Evolutionary conservation across 2,329 filamentous ascomycete species (phyloP).

Genomic region (Aureobasidium sp.): DNA sequence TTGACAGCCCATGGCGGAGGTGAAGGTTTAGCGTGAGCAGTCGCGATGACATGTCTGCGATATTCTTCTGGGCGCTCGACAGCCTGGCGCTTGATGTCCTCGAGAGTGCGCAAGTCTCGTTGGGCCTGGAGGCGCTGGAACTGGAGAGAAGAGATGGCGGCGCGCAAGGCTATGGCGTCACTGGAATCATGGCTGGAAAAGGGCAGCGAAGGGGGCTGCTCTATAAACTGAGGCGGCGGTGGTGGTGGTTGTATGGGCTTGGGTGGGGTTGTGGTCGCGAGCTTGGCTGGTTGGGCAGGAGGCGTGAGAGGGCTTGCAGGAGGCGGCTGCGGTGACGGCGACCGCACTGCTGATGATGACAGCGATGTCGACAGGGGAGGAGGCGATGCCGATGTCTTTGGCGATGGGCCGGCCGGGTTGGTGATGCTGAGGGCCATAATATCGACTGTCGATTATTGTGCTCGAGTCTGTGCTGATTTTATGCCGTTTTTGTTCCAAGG

Average conservation of each 20-base stretch:
- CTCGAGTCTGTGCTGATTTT: slow-evolving; percentile 15
- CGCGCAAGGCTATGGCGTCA: slow-evolving; percentile 79
- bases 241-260: slow-evolving; percentile 1
- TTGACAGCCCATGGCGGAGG: slow-evolving; percentile 25
- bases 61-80: slow-evolving; percentile 66
- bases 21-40: background rate
- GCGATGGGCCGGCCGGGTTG: slow-evolving; percentile 20
- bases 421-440: slow-evolving; percentile 24
- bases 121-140: slow-evolving; percentile 73
- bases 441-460: slow-evolving; percentile 6
- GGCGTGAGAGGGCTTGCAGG: slow-evolving; percentile 19
- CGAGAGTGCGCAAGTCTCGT: slow-evolving; percentile 65
- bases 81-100: slow-evolving; percentile 63
- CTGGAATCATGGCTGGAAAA: slow-evolving; percentile 56
- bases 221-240: slow-evolving; percentile 32
- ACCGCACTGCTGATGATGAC: slow-evolving; percentile 1
- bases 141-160: slow-evolving; percentile 79
- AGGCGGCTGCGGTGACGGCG: slow-evolving; percentile 17
- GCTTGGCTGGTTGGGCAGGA: background rate
- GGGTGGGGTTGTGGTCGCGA: background rate
- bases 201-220: slow-evolving; percentile 37
- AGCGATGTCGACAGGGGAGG: background rate
- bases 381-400: slow-evolving; percentile 13
- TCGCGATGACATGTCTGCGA: slow-evolving; percentile 50
- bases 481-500: slow-evolving; percentile 6